Evolutionary conservation across 768 basidiomycete genomes (phyloP).

Genomic region (Galerina sulciceps): DNA sequence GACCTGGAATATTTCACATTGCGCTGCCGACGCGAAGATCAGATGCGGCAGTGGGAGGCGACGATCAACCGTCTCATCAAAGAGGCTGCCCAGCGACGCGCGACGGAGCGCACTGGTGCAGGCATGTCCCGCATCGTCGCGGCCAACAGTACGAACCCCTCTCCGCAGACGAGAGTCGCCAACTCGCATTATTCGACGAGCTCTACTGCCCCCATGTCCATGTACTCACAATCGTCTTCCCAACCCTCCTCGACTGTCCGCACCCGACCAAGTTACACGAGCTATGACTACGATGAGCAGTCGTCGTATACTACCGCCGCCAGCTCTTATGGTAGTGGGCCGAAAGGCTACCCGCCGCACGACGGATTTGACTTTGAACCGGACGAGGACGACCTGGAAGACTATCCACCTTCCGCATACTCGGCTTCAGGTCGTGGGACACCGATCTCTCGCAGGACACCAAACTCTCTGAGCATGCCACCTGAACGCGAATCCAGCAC

Average conservation of each 20-base stretch:
- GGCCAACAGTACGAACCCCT: slow-evolving; percentile 52
- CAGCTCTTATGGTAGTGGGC: slow-evolving; percentile 40
- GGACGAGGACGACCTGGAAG: slow-evolving; percentile 78
- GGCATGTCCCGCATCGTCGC: slow-evolving; percentile 57
- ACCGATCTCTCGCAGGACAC: slow-evolving; percentile 60
- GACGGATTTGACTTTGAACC: slow-evolving; percentile 76
- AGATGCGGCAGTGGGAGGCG: slow-evolving; percentile 90
- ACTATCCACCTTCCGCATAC: slow-evolving; percentile 58
- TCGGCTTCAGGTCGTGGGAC: slow-evolving; percentile 74
- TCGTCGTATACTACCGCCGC: slow-evolving; percentile 27
- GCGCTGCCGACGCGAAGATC: slow-evolving; percentile 91
- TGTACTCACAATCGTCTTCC: slow-evolving; percentile 37
- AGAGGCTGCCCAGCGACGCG: slow-evolving; percentile 71
- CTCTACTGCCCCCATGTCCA: slow-evolving; percentile 30
- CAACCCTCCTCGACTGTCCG: slow-evolving; percentile 18
- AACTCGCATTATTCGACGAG: slow-evolving; percentile 31
- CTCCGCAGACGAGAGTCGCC: slow-evolving; percentile 36
- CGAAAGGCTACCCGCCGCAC: slow-evolving; percentile 61
- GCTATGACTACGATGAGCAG: slow-evolving; percentile 39
- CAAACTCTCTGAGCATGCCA: slow-evolving; percentile 60
- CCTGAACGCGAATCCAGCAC: slow-evolving; percentile 55
- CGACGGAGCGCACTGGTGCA: slow-evolving; percentile 53
- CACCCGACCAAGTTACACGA: slow-evolving; percentile 31
- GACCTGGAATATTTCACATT: slow-evolving; percentile 94
- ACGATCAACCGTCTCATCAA: slow-evolving; percentile 88